These are phyloP conservation scores for Candida sp. DNA, from an alignment of 1,139 yeast species.

Conservation along the genomic window DNA sequence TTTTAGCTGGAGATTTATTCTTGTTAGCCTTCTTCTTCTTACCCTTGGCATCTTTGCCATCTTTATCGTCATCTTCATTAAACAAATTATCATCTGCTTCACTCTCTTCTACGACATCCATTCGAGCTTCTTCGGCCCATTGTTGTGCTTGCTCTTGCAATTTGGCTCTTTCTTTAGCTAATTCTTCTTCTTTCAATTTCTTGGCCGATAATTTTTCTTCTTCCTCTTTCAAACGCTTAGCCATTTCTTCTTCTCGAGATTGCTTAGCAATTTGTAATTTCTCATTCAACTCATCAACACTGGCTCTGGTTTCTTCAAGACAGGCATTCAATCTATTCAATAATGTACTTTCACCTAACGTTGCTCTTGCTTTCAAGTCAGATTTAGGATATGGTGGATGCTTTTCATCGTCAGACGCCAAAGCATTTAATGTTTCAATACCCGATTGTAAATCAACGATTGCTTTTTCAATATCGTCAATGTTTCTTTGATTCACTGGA, in stretches of 20 bases:
- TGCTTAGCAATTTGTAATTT: constrained; percentile 74
- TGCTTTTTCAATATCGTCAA: constrained; percentile 60
- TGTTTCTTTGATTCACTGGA: constrained; percentile 55
- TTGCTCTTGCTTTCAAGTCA: constrained; percentile 82
- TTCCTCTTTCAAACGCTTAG: constrained; percentile 29
- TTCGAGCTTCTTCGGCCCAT: constrained; percentile 64
- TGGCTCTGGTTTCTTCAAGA: constrained; percentile 68
- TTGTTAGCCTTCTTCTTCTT: constrained; percentile 15
- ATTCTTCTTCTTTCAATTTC: constrained; percentile 45
- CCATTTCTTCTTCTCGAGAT: constrained; percentile 49
- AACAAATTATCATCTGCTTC: constrained; percentile 29
- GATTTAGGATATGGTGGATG: constrained; percentile 73
- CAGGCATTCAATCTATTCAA: constrained; percentile 68
- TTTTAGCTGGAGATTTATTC: constrained; percentile 7
- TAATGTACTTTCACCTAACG: constrained; percentile 76
- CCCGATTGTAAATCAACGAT: constrained; percentile 63
- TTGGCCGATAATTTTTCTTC: constrained; percentile 38
- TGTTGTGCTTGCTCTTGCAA: constrained; percentile 81
- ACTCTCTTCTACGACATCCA: constrained; percentile 29
- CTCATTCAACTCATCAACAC: constrained; percentile 53
- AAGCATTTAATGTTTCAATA: constrained; percentile 53
- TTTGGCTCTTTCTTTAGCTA: constrained; percentile 64
- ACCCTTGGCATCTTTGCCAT: constrained; percentile 18
- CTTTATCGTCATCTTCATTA: constrained; percentile 23
- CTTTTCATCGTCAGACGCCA: constrained; percentile 51